phyloP scores from a whole-genome alignment of 2,329 filamentous ascomycete genomes.

The Lithohypha guttulata region DNA sequence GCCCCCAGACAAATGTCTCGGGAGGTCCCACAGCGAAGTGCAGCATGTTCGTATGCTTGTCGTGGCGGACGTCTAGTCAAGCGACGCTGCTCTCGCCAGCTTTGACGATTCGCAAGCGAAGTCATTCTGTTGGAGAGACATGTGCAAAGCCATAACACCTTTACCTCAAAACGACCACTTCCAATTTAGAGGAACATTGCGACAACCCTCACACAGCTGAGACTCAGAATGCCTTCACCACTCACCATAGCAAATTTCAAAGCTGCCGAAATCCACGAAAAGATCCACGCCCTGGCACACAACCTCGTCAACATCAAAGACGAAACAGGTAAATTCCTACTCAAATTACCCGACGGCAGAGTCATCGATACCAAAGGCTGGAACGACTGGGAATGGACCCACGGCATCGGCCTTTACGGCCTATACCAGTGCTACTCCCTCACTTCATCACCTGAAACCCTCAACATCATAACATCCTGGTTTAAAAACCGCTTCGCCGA shows the following conservation, averaged over 20 bases:
- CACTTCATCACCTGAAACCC: slow-evolving; percentile 49
- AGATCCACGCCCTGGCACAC: slow-evolving; percentile 57
- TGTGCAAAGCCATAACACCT: too few relatives aligned
- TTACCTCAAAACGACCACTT: too few relatives aligned
- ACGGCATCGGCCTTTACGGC: slow-evolving; percentile 69
- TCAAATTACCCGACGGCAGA: slow-evolving; percentile 59
- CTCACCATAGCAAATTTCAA: slow-evolving; percentile 12
- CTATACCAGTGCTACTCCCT: slow-evolving; percentile 73
- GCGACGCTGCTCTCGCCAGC: too few relatives aligned
- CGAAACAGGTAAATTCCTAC: slow-evolving; percentile 60
- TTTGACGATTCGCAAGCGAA: too few relatives aligned
- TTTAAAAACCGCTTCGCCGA: slow-evolving; percentile 57
- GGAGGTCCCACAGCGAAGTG: too few relatives aligned
- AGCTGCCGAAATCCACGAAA: slow-evolving; percentile 34
- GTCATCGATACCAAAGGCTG: slow-evolving; percentile 78
- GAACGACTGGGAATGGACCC: slow-evolving; percentile 61
- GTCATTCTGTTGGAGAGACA: too few relatives aligned
- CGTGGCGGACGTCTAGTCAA: too few relatives aligned
- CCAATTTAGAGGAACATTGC: too few relatives aligned
- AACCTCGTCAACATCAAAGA: slow-evolving; percentile 71
- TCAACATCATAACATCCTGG: slow-evolving; percentile 62
- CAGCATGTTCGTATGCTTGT: too few relatives aligned
- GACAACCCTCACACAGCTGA: too few relatives aligned
- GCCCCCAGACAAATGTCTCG: too few relatives aligned
- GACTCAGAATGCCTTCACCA: slow-evolving; percentile 2